Base-by-base conservation (phyloP, 192 early-diverging fungal species). In the Coemansia guatemalensis region DNA sequence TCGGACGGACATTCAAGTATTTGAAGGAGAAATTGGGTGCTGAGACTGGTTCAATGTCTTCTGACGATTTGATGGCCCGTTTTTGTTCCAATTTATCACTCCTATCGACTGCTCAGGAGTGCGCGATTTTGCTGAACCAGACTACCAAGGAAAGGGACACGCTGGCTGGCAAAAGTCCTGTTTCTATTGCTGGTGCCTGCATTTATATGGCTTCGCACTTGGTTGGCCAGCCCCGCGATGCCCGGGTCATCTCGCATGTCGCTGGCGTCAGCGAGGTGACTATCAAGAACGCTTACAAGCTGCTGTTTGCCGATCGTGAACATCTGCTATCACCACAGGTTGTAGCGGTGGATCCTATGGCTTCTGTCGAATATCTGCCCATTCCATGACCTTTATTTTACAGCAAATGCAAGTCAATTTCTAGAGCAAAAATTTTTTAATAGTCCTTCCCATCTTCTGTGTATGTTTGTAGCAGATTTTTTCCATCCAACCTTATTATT, bases 211-310 rank as follows among this genome's bases (percentile, higher is more conserved):
- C 86, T 5, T 88, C 87, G 32, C 86, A 87, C 50, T 63, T 99
- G 26, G 88, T 87, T 35, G 75, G 79, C 17, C 81, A 88, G 53
- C 85, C 85, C 4, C 85, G 91, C 29, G 72, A 84, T 3, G 89
- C 93, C 5, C 82, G 78, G 26, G 90, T 93, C 14, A 91, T 99
- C 60, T 90, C 93, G 25, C 69, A 88, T 25, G 88, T 94, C 0
- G 90, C 92, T 17, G 93, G 94, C 56, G 94, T 95, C 51, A 95
- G 95, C 20, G 96, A 99, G 68, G 88, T 90, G 12, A 99, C 96
- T 0, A 88, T 99, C 59, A 93, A 93, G 71, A 93, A 87, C 76
- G 87, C 92, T 4, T 93, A 93, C 67, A 88, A 86, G 58, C 73
- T 84, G 29, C 66, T 93, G 20, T 90, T 85, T 73, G 74, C 58